Percentiles rank a stretch among this genome's conserved stretches.
Conservation (phyloP, 1,284 basidiomycete genomes). For the Rhodofomes roseus region DNA sequence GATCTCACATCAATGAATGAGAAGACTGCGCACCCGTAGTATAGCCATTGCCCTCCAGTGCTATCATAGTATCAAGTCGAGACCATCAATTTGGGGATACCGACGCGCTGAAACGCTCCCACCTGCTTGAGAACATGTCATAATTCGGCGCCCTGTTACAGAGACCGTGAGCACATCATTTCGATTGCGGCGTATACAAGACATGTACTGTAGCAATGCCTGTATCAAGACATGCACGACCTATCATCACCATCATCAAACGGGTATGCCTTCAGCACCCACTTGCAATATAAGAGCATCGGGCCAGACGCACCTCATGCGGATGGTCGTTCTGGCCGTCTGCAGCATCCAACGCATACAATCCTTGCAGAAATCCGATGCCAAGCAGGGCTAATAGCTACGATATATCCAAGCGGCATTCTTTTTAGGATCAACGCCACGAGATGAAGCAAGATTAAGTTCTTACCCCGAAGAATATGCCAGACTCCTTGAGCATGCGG, state of each 20-base stretch:
- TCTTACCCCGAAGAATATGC: conserved; percentile 86
- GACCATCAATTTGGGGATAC: not conserved
- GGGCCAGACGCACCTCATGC: conserved; percentile 33
- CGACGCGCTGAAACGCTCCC: conserved; percentile 9
- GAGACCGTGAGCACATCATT: not conserved
- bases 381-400: conserved; percentile 79
- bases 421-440: conserved; percentile 7
- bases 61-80: conserved; percentile 30
- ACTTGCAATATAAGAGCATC: not conserved
- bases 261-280: not conserved
- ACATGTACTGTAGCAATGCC: conserved; percentile 70
- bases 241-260: conserved; percentile 25
- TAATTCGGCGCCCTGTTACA: conserved; percentile 73
- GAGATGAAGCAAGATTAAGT: too few species aligned
- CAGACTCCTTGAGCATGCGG: conserved; percentile 89
- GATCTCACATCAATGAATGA: conserved; percentile 1
- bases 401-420: not conserved
- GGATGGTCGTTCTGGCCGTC: conserved; percentile 71
- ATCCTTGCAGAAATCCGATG: conserved; percentile 81
- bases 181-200: not conserved
- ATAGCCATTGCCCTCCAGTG: conserved; percentile 70
- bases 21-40: conserved; percentile 63
- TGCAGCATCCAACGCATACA: conserved; percentile 89
- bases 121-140: conserved; percentile 57
- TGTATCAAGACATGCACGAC: conserved; percentile 78